A percentile compares a stretch with the other conserved stretches of the same genome.
phyloP scores from a whole-genome alignment of 768 basidiomycete species.

The Tricholoma terreum region DNA sequence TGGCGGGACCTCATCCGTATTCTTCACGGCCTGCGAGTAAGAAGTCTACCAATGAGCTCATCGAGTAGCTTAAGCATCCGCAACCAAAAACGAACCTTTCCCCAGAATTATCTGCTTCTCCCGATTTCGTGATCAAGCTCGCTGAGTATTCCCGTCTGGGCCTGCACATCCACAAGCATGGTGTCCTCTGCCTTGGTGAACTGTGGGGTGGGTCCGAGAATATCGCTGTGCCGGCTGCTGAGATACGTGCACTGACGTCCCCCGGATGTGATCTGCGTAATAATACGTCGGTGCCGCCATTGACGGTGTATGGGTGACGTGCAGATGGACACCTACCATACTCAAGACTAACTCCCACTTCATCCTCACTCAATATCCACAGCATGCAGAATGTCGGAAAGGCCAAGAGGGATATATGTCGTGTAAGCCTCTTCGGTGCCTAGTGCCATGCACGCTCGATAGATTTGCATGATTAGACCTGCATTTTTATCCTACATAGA shows the following conservation, averaged over 20 bases:
- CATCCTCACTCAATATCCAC: conserved; percentile 51
- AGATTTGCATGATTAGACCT: conserved; percentile 66
- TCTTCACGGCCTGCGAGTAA: conserved; percentile 23
- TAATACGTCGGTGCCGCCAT: too few species aligned
- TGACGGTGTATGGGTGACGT: neutral
- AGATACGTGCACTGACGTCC: conserved; percentile 71
- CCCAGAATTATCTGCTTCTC: conserved; percentile 67
- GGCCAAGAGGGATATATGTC: conserved; percentile 76
- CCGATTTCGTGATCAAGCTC: conserved; percentile 55
- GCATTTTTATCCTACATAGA: conserved; percentile 75
- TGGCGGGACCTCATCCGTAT: conserved; percentile 13
- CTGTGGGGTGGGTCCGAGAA: conserved; percentile 64
- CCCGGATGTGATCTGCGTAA: conserved; percentile 58
- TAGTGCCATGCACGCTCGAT: conserved; percentile 72
- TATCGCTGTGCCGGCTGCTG: conserved; percentile 66
- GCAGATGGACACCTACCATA: conserved; percentile 54
- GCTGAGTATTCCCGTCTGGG: conserved; percentile 48
- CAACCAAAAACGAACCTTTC: conserved; percentile 47
- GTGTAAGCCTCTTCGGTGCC: conserved; percentile 75
- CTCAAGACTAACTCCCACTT: conserved; percentile 57
- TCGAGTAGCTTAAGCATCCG: neutral
- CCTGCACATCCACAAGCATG: conserved; percentile 54
- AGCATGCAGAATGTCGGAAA: conserved; percentile 65
- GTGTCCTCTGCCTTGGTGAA: conserved; percentile 57
- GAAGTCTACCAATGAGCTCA: too few species aligned